A percentile compares a stretch with the other conserved stretches of the same genome.
phyloP scores from a whole-genome alignment of 352 stramenopile genomes.

The Globisporangium radiosum region DNA sequence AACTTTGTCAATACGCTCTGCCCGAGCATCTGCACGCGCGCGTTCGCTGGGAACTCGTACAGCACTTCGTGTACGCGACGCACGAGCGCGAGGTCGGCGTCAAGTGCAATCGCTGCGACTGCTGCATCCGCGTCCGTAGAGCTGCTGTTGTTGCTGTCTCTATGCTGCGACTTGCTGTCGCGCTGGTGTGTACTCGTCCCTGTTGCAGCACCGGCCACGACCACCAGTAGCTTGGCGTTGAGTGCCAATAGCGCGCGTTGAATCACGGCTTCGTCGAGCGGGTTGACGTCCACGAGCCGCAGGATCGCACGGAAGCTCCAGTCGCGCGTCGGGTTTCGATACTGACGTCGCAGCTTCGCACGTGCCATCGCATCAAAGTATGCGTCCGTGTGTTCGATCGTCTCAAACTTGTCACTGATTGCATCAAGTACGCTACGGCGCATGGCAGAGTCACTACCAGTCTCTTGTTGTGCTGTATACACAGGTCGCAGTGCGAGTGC shows the following conservation, averaged over 20 bases:
- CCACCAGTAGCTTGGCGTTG: constrained; percentile 46
- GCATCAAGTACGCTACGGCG: constrained; percentile 16
- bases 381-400: constrained; percentile 40
- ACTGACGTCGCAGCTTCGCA: constrained; percentile 35
- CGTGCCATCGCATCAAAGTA: constrained; percentile 59
- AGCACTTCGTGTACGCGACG: constrained; percentile 52
- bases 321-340: constrained; percentile 40
- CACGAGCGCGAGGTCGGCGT: constrained; percentile 47
- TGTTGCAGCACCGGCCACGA: background rate
- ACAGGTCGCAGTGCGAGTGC: constrained; percentile 37
- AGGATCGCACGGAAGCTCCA: constrained; percentile 52
- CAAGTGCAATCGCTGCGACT: constrained; percentile 41
- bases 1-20: constrained; percentile 44
- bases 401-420: constrained; percentile 40
- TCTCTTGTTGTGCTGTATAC: constrained; percentile 9
- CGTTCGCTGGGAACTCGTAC: constrained; percentile 55
- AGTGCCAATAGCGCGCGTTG: constrained; percentile 49
- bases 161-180: constrained; percentile 7
- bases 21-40: constrained; percentile 55
- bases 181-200: background rate
- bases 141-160: background rate
- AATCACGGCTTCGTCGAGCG: constrained; percentile 49
- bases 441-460: background rate
- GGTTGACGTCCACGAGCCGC: constrained; percentile 47
- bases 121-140: constrained; percentile 7